phyloP scores from a whole-genome alignment of 768 basidiomycete genomes.

The Kwoniella mangroviensis region DNA sequence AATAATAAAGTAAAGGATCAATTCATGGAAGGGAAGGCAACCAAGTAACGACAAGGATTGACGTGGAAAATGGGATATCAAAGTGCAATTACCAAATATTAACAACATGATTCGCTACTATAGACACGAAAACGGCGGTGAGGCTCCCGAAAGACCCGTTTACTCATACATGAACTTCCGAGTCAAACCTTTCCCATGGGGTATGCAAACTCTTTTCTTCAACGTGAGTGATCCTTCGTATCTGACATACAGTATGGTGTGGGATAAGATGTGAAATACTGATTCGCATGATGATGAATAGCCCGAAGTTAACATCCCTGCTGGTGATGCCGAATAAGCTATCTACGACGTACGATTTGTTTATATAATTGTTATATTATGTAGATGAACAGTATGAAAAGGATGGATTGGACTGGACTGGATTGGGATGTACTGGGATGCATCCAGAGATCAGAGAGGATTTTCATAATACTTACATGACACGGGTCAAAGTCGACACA shows the following conservation, averaged over 20 bases:
- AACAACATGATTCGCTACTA: too few species aligned
- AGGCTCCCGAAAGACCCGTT: slow-evolving; percentile 49
- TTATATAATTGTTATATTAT: background rate
- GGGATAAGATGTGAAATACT: too few species aligned
- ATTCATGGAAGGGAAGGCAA: too few species aligned
- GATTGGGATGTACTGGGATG: too few species aligned
- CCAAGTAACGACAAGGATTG: too few species aligned
- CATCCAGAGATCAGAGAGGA: too few species aligned
- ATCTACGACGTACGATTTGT: background rate
- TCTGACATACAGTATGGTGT: background rate
- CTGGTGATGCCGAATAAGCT: slow-evolving; percentile 29
- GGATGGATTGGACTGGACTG: too few species aligned
- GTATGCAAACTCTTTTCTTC: slow-evolving; percentile 56
- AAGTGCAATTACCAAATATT: too few species aligned
- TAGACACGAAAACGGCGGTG: slow-evolving; percentile 51
- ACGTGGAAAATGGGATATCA: too few species aligned
- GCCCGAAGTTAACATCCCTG: slow-evolving; percentile 57
- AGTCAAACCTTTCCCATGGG: slow-evolving; percentile 53
- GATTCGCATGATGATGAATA: slow-evolving; percentile 7
- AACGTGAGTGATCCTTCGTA: slow-evolving; percentile 47
- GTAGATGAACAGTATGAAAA: background rate
- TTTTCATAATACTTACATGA: too few species aligned
- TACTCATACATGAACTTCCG: slow-evolving; percentile 59
- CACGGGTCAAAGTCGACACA: too few species aligned
- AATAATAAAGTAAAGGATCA: too few species aligned